Conservation (phyloP, 2,329 filamentous ascomycete species). For the Talaromyces sp. region DNA sequence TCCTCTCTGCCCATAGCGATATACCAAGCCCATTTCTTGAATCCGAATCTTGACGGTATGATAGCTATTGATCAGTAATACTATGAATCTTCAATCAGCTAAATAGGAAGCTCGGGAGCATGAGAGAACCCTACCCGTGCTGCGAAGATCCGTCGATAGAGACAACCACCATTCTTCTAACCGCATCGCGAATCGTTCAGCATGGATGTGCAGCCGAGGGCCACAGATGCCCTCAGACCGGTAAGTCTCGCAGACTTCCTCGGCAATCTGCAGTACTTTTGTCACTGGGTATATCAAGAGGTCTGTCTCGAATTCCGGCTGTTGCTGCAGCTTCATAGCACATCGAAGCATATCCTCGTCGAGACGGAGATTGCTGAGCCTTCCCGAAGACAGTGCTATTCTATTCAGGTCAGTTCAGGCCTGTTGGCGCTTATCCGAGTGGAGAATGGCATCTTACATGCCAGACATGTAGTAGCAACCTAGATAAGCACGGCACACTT, state of each 20-base stretch:
- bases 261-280: constrained; percentile 19
- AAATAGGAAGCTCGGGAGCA: too few relatives aligned
- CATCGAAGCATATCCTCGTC: constrained; percentile 18
- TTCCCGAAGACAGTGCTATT: constrained; percentile 17
- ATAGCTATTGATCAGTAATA: constrained; percentile 15
- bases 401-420: constrained; percentile 11
- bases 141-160: constrained; percentile 16
- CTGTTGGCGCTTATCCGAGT: background rate
- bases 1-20: constrained; percentile 15
- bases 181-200: constrained; percentile 16
- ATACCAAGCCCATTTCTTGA: constrained; percentile 17
- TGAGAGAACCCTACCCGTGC: constrained; percentile 2
- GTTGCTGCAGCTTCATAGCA: constrained; percentile 18
- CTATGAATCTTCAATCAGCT: constrained; percentile 6
- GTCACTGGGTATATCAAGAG: constrained; percentile 20
- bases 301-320: constrained; percentile 21
- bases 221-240: constrained; percentile 14
- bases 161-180: constrained; percentile 19
- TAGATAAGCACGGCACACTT: constrained; percentile 17
- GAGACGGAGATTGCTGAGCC: constrained; percentile 17
- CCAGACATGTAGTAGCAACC: constrained; percentile 20
- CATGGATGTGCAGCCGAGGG: constrained; percentile 15
- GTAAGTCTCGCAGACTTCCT: constrained; percentile 18
- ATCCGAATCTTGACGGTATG: constrained; percentile 15
- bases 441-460: constrained; percentile 12